phyloP scores from a whole-genome alignment of 2,329 filamentous ascomycete species.

The Verticillium nonalfalfae region DNA sequence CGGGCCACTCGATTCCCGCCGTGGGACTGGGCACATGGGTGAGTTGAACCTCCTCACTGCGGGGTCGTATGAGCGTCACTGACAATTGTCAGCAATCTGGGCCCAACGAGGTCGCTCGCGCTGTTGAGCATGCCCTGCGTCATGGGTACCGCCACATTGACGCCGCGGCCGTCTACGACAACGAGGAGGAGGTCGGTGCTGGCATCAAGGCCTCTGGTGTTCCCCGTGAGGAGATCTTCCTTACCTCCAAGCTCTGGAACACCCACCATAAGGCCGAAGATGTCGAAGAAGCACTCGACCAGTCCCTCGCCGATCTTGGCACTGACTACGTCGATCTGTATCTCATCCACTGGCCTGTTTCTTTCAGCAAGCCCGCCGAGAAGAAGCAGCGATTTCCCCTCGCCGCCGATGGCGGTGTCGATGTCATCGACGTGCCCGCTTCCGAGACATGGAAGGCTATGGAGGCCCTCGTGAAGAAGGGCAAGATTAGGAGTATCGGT shows the following conservation, averaged over 20 bases:
- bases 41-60: neutral
- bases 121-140: slow-evolving; percentile 52
- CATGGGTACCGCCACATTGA: slow-evolving; percentile 54
- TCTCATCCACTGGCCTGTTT: slow-evolving; percentile 43
- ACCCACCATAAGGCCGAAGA: slow-evolving; percentile 21
- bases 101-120: slow-evolving; percentile 33
- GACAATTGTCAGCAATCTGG: slow-evolving; percentile 32
- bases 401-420: slow-evolving; percentile 38
- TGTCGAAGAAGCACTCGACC: slow-evolving; percentile 20
- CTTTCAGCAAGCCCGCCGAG: slow-evolving; percentile 35
- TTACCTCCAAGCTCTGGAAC: slow-evolving; percentile 26
- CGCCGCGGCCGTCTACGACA: slow-evolving; percentile 58
- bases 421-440: slow-evolving; percentile 25
- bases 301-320: slow-evolving; percentile 21
- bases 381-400: slow-evolving; percentile 32
- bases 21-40: slow-evolving; percentile 27
- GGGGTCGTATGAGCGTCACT: neutral
- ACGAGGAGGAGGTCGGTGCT: slow-evolving; percentile 47
- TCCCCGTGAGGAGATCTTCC: slow-evolving; percentile 43
- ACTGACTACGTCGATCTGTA: slow-evolving; percentile 24
- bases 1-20: slow-evolving; percentile 22
- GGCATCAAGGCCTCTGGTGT: slow-evolving; percentile 40
- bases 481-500: slow-evolving; percentile 51
- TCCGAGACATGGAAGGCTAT: slow-evolving; percentile 57
- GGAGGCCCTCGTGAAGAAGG: slow-evolving; percentile 48